Evolutionary conservation across 805 yeast genomes (phyloP), one percentile per base, ranked within the genome.

Genomic region (Kodamaea jinghongensis): DNA sequence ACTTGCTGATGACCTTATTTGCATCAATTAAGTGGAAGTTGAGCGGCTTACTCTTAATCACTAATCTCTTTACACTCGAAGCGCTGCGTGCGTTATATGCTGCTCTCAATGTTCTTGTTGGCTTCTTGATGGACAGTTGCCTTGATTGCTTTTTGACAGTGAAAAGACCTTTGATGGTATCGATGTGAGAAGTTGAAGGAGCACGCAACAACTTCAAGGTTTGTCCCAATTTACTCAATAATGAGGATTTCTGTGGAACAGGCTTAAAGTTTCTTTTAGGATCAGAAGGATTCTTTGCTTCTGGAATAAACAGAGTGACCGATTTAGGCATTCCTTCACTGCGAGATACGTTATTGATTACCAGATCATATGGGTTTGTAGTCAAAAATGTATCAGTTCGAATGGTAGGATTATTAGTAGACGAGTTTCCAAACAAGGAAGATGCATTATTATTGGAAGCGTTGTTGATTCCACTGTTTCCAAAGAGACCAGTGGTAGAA

Each of bases 1-100:
- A 58, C 35, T 62, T 66, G n/a, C 61, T 38, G 31, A 49, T 58
- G 38, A 70, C 72, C 39, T 60, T 62, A 43, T 69, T 66, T 1
- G 73, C 68, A 44, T 70, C 63, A 31, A 70, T 69, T 20, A 66
- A 46, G 44, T 69, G 73, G 45, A 60, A 70, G 30, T 65, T 65
- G 31, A 59, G 49, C 2, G 74, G 75, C 39, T 63, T 65, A 2
- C 70, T 59, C 35, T 65, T 65, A 35, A 70, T 63, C 4, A 67
- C 58, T 34, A 70, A 52, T 34, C 61, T 58, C 39, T 63, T 66
- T 41, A 63, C 49, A 25, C 60, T 58, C 2, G 65, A 64, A 1
- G 46, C 50, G 11, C 52, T 47, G 17, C 52, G 45, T 6, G 47
- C 41, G 20, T 45, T 50, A 20, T 47, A 42, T 9, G 50, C 41